Percentiles rank a stretch among this genome's conserved stretches.
Conservation (phyloP, 768 basidiomycete genomes). For the Suillus variegatus region DNA sequence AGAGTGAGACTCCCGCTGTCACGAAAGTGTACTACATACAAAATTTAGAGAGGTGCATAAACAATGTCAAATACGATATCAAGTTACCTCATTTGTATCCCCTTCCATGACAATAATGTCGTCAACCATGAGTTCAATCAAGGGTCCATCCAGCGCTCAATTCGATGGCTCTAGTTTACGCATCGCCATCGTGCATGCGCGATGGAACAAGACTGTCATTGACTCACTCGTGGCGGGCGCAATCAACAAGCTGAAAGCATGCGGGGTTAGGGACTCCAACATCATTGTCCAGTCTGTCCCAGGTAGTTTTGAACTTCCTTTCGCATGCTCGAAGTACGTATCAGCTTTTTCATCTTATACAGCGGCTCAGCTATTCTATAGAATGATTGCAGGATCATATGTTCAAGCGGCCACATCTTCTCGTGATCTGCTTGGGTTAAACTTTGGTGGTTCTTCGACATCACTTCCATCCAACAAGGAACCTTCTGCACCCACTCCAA, state of each 20-base stretch:
- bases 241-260: conserved; percentile 74
- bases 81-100: neutral
- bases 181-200: conserved; percentile 90
- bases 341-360: conserved; percentile 5
- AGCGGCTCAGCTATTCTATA: conserved; percentile 33
- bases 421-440: conserved; percentile 73
- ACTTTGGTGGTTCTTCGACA: conserved; percentile 38
- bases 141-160: conserved; percentile 64
- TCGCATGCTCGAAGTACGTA: conserved; percentile 79
- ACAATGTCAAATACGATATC: neutral
- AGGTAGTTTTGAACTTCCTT: conserved; percentile 92
- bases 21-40: neutral
- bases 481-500: conserved; percentile 53
- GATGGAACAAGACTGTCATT: conserved; percentile 93
- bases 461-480: conserved; percentile 40
- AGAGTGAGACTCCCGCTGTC: neutral
- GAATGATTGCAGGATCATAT: conserved; percentile 87
- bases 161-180: conserved; percentile 83
- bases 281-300: conserved; percentile 92
- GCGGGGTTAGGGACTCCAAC: conserved; percentile 87
- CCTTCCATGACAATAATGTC: neutral
- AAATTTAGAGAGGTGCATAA: conserved; percentile 5
- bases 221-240: conserved; percentile 83
- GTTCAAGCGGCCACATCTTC: conserved; percentile 76
- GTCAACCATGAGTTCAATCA: conserved; percentile 52